Evolutionary conservation across 768 basidiomycete species (phyloP), one percentile per base, ranked within the genome.

Genomic region (Leccinellum albellum): DNA sequence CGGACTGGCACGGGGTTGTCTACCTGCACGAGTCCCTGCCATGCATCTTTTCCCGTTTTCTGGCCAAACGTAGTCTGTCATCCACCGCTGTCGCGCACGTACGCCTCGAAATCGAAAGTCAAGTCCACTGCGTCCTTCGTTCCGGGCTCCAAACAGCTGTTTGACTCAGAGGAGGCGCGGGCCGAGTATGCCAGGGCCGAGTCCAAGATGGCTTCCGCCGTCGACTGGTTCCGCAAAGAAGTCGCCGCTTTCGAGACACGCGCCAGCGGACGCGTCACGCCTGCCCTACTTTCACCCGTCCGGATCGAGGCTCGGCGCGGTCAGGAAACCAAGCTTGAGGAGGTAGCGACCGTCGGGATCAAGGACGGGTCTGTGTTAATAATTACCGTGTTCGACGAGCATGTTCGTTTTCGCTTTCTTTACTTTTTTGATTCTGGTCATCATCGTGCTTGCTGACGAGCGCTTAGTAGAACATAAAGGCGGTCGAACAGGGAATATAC

Each of bases 161-260:
- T 90, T 28, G 77, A 77, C 3, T 78, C 83, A 60, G 76, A 78
- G 50, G 75, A 76, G 2, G 76, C 85, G 7, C 79, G 76, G 35
- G 74, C 77, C 12, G 88, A 89, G 65, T 88, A 88, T 61, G 70
- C 75, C 32, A 87, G 83, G 62, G 73, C 83, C 0, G 86, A 87
- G 60, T 69, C 76, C 7, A 81, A 81, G 58, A 93, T 94, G 89
- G 66, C 73, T 32, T 68, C 76, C 2, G 76, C 80, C 4, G 78
- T 88, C n/a, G 88, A 89, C 21, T 86, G 85, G 83, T 88, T 83
- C 77, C 78, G 84, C 54, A 89, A 88, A 59, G 89, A 91, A 64
- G 86, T 89, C 51, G 84, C 86, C n/a, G 78, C 73, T 17, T 74
- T 85, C 21, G 88, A 91, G 70, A 81, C 79, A 21, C 84, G 90